Evolutionary conservation across 2,329 filamentous ascomycete species (phyloP), one percentile per base, ranked within the genome.

Genomic region (Cucurbitaria berberidis): DNA sequence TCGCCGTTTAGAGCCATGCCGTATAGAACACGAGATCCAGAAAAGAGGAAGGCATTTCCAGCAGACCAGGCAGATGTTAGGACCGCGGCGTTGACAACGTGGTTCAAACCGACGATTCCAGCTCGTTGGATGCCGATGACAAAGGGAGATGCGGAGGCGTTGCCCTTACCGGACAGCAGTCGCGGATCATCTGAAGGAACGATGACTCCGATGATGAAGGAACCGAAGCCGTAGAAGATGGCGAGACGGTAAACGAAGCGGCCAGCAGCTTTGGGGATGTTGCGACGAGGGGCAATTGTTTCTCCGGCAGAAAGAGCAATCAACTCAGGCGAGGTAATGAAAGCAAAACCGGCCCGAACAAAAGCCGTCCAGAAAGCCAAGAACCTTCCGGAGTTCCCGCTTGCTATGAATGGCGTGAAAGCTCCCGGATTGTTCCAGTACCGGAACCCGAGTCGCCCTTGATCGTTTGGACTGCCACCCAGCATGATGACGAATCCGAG

Each of bases 1-100:
- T 83, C 81, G 8, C 78, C 75, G 56, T 78, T 79, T 39, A 82
- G 72, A 1, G 78, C 77, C 60, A 80, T 70, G 15, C 74, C 76
- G 58, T 82, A 83, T 3, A 85, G 73, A 18, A 80, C 78, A 48
- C 82, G 78, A 3, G 80, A 82, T 3, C 79, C 80, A 0, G 78
- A 77, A 60, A 79, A 81, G n/a, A 91, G 79, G 62, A 83, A 84
- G 56, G 88, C 85, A 62, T 91, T 91, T 0, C 84, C 86, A 0
- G 88, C 81, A 0, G 88, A 90, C 81, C 85, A 89, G 0, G 87
- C 88, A 0, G 87, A 89, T 0, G 87, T 89, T 55, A 92, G 80
- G 57, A 93, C 85, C 10, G 91, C 80, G 26, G 88, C 89, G 68
- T 93, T 93, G 72, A 93, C 87, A 39, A 92, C 82, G 2, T 85